Evolutionary conservation across 176 grass and related monocot genomes (phyloP), one percentile per base, ranked within the genome.

Genomic region (Oryza meridionalis): DNA sequence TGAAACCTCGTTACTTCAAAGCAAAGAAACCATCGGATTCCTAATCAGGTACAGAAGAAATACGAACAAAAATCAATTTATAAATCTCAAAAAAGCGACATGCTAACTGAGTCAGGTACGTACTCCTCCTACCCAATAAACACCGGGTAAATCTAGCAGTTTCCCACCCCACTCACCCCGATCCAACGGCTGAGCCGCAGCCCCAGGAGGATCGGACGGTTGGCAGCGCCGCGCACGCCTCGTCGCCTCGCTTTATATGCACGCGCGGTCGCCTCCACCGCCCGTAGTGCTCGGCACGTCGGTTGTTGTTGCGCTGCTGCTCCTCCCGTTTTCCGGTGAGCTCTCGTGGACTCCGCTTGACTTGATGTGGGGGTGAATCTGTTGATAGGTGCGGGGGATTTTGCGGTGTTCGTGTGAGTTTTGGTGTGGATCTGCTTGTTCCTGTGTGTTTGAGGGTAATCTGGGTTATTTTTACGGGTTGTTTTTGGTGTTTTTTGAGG

Each of bases 281-380:
- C 13, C 53, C 22, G 46, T 44, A 43, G 75, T 70, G 40, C 61
- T 7, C 45, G 44, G 2, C 58, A 46, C 79, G 67, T 73, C 84
- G 26, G 53, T 77, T 12, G 67, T 19, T 24, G 12, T 66, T 50
- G 37, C 3, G 45, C 68, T 62, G n/a, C 25, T n/a, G 12, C 1
- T 50, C 9, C 42, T 47, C n/a, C 70, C 11, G 31, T 4, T 24
- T 45, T 84, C 64, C 84, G 89, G 89, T 90, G 84, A 84, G 89
- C 83, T 75, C 75, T 87, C 62, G 63, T 84, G 74, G 79, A 65
- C 88, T 90, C 63, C 31, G n/a, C 70, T 63, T 74, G n/a, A 50
- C 73, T 62, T 17, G 51, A 37, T 37, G n/a, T 22, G 55, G 7
- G 58, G n/a, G n/a, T 47, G 33, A 5, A 16, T 11, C 70, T 58